A percentile compares a stretch with the other conserved stretches of the same genome.
phyloP scores from a whole-genome alignment of 805 yeast species.

The Cyberlindnera galapagoensis region DNA sequence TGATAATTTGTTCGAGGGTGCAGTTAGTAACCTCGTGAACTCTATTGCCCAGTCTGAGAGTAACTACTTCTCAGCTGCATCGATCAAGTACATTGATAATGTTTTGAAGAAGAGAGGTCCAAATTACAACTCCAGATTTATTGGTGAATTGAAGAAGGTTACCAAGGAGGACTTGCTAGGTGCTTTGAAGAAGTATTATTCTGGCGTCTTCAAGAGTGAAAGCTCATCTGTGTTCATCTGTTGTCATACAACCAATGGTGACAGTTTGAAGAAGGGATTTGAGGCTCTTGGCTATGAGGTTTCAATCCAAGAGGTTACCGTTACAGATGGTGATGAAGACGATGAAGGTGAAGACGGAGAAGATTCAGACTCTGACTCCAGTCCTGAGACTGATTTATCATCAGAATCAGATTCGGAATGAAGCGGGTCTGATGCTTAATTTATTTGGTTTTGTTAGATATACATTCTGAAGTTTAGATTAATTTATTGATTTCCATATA shows the following conservation, averaged over 20 bases:
- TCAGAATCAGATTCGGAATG: too few species aligned
- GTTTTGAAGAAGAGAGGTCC: constrained; percentile 68
- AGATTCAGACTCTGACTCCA: constrained; percentile 15
- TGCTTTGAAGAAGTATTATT: constrained; percentile 51
- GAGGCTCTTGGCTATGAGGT: constrained; percentile 53
- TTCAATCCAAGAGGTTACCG: constrained; percentile 44
- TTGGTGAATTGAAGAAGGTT: constrained; percentile 45
- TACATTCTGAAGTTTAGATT: too few species aligned
- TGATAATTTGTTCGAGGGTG: constrained; percentile 54
- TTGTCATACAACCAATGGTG: constrained; percentile 62
- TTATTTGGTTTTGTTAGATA: too few species aligned
- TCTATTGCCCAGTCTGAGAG: constrained; percentile 61
- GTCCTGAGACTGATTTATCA: too few species aligned
- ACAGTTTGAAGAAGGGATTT: constrained; percentile 41
- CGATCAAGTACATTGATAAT: constrained; percentile 57
- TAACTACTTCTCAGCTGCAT: constrained; percentile 60
- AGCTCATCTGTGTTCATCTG: constrained; percentile 60
- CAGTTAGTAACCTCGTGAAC: constrained; percentile 71
- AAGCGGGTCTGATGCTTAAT: too few species aligned
- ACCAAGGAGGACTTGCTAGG: constrained; percentile 46
- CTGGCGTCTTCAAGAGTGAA: constrained; percentile 53
- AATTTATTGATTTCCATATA: too few species aligned
- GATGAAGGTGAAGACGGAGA: constrained; percentile 15
- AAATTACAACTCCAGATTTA: constrained; percentile 46
- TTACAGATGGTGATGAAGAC: constrained; percentile 8